Base-by-base conservation (phyloP, 129 eudicot species). In the Flaveria sonorensis region DNA sequence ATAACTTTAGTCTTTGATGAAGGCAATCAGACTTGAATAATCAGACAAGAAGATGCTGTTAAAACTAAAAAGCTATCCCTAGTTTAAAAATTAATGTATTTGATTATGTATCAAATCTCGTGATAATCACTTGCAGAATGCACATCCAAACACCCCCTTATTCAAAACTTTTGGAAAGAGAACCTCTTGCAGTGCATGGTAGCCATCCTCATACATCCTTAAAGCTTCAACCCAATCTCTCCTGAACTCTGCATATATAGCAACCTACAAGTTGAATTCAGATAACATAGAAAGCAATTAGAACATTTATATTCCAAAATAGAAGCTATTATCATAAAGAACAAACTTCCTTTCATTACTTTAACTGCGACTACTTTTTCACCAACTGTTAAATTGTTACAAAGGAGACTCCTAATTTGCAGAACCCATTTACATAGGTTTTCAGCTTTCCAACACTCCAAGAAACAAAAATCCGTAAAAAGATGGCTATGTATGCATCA, bases 211-310 rank as follows among this genome's bases (percentile, higher is more conserved):
- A 14, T 94, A 94, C 59, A 87, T 65, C 82, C 84, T 89, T 71
- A 85, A 78, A 81, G 97, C 99, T 88, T 94, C 99, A 42, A 56
- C 85, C 99, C 99, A 94, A 59, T 94, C 99, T 80, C 97, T 89
- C 46, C 97, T 85, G 79, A 91, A 94, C 70, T 94, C 99, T 81
- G 99, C 99, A 85, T 89, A 91, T 70, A 94, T 88, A 80, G 99
- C 97, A 87, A 86, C 99, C 99, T 94, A 85, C 50, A 81, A 86
- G 80, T 85, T 80, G 85, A 69, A 75, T 86, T 68, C 32, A 81
- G 74, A 71, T 45, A 40, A 66, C 19, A 75, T 36, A 73, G 62
- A 61, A 62, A 32, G 71, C 72, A 43, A 39, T 79, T 61, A 71
- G 52, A 60, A 78, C 61, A 68, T 16, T 16, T 70, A n/a, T 7